Percentiles rank a stretch among this genome's conserved stretches.
These are phyloP conservation scores for Rhizopus delemar DNA, from an alignment of 371 early-diverging fungal genomes.

Conservation along the genomic window DNA sequence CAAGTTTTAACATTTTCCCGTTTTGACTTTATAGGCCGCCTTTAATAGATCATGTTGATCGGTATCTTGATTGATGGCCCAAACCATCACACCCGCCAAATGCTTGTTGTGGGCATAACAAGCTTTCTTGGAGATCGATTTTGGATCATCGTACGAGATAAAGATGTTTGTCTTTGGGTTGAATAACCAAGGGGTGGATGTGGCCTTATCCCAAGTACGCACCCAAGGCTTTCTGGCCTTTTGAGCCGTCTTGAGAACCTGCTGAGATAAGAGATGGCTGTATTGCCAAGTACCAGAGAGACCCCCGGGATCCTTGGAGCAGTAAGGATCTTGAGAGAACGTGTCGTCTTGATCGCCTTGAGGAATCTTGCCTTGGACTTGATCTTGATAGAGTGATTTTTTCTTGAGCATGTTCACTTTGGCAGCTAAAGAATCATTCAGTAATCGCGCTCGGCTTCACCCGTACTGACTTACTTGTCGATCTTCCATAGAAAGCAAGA, in stretches of 20 bases:
- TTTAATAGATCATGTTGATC: conserved; percentile 28
- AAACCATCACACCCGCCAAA: conserved; percentile 58
- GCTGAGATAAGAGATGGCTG: conserved; percentile 53
- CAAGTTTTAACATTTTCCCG: background rate
- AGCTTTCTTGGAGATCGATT: conserved; percentile 51
- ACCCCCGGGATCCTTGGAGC: conserved; percentile 30
- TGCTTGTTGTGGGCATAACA: conserved; percentile 36
- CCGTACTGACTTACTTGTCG: conserved; percentile 30
- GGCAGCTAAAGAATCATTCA: conserved; percentile 23
- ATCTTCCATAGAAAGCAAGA: conserved; percentile 67
- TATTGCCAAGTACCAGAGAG: conserved; percentile 58
- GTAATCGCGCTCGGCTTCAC: background rate
- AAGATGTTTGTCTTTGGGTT: conserved; percentile 56
- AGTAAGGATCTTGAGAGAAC: conserved; percentile 28
- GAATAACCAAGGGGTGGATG: conserved; percentile 63
- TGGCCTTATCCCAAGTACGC: conserved; percentile 51
- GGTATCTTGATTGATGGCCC: conserved; percentile 41
- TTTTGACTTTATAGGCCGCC: conserved; percentile 12
- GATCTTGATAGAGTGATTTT: conserved; percentile 33
- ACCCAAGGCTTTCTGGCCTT: conserved; percentile 54
- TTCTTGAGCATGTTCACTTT: conserved; percentile 32
- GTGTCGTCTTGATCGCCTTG: conserved; percentile 41
- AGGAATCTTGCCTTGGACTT: conserved; percentile 25
- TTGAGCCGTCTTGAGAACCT: conserved; percentile 43
- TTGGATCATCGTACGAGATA: conserved; percentile 64